Percentiles rank a stretch among this genome's conserved stretches.
Conservation (phyloP, 176 grass and related monocot species). For the Saccharum officinarum region DNA sequence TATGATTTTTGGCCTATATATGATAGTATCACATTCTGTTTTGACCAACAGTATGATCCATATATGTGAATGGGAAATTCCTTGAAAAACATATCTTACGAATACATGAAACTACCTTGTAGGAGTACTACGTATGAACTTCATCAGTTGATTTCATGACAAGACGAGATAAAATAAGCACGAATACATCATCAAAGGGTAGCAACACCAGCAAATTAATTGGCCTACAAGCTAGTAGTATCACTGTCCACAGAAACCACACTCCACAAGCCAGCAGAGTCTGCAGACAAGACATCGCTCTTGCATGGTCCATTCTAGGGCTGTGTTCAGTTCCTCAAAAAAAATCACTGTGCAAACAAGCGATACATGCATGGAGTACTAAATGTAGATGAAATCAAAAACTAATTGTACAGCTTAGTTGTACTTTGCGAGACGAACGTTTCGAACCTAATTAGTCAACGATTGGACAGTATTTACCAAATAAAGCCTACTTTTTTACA, state of each 20-base stretch:
- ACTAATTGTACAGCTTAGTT: too few relatives aligned
- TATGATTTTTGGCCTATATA: not conserved
- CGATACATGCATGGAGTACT: too few relatives aligned
- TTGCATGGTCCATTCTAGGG: not conserved
- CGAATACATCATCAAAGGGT: not conserved
- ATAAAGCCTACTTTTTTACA: too few relatives aligned
- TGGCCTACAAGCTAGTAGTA: not conserved
- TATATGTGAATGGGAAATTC: not conserved
- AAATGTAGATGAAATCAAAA: too few relatives aligned
- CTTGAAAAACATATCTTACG: not conserved
- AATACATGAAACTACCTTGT: not conserved
- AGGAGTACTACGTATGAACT: not conserved
- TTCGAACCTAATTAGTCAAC: too few relatives aligned
- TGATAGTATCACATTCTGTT: not conserved
- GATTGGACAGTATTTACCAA: too few relatives aligned
- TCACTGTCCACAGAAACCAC: not conserved
- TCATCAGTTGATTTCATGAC: slow-evolving; percentile 10
- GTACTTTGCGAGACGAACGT: too few relatives aligned
- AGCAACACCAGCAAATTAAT: not conserved
- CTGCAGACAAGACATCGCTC: not conserved
- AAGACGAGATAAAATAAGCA: not conserved
- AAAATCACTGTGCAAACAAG: too few relatives aligned
- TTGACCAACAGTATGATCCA: not conserved
- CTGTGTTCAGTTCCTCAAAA: too few relatives aligned
- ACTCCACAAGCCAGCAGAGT: not conserved